Percentiles rank a stretch among this genome's conserved stretches.
Conservation (phyloP, 495 filamentous ascomycete species). For the Durotheca rogersii region DNA sequence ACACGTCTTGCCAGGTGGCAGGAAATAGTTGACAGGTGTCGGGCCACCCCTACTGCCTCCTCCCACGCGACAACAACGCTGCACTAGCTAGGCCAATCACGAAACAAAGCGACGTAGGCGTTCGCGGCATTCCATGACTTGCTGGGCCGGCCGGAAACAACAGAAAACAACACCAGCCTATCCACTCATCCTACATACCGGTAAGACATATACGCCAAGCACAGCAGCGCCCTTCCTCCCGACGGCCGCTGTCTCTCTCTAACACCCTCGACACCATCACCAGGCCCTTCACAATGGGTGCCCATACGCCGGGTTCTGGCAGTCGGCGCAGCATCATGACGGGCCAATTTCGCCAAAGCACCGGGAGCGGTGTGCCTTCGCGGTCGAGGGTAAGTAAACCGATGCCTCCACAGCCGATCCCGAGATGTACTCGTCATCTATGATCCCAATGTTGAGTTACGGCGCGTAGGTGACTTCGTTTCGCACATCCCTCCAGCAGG, state of each 20-base stretch:
- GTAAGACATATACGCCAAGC: too few relatives aligned
- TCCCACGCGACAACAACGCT: too few relatives aligned
- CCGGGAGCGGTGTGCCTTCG: slow-evolving; percentile 33
- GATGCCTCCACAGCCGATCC: slow-evolving; percentile 2
- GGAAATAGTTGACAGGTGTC: too few relatives aligned
- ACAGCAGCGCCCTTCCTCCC: slow-evolving; percentile 8
- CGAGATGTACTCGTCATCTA: too few relatives aligned
- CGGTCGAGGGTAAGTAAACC: slow-evolving; percentile 49
- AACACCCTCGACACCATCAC: not conserved
- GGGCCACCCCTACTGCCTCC: too few relatives aligned
- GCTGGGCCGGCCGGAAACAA: slow-evolving; percentile 29
- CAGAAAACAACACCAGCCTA: too few relatives aligned
- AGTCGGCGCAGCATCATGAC: slow-evolving; percentile 24
- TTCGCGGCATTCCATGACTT: slow-evolving; percentile 8
- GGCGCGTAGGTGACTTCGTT: slow-evolving; percentile 35
- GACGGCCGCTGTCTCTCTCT: slow-evolving; percentile 1
- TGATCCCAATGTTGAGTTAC: slow-evolving; percentile 5
- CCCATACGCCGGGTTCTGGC: not conserved
- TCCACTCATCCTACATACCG: too few relatives aligned
- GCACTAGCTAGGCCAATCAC: not conserved
- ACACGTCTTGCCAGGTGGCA: not conserved
- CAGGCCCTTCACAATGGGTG: not conserved
- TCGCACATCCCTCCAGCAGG: slow-evolving; percentile 37
- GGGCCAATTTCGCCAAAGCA: slow-evolving; percentile 40
- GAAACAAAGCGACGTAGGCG: slow-evolving; percentile 1